Evolutionary conservation across 176 grass and related monocot genomes (phyloP).

Genomic region (Canna indica): DNA sequence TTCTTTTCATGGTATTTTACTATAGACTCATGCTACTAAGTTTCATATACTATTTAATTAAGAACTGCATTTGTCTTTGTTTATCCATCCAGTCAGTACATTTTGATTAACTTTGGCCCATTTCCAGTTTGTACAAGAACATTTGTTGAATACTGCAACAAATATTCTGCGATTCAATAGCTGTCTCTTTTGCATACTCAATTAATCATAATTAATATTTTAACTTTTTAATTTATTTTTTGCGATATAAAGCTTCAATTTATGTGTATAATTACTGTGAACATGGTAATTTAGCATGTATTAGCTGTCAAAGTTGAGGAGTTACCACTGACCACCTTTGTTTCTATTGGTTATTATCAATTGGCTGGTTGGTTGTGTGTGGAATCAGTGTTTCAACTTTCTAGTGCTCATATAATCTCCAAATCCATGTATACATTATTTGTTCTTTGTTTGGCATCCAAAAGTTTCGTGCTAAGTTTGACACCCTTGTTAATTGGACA

Average conservation of each 20-base stretch:
- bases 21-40: not conserved
- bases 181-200: not conserved
- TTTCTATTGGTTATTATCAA: not conserved
- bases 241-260: not conserved
- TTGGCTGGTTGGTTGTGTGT: not conserved
- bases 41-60: no score
- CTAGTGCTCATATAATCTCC: not conserved
- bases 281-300: not conserved
- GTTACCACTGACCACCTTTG: not conserved
- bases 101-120: no score
- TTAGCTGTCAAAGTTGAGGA: not conserved
- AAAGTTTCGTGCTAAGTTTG: no score
- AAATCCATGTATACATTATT: not conserved
- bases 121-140: no score
- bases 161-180: not conserved
- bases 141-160: no score
- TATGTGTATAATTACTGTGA: not conserved
- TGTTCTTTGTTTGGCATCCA: no score
- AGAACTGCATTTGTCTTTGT: no score
- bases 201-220: not conserved
- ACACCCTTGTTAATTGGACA: no score
- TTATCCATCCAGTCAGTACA: no score
- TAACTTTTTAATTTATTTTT: not conserved
- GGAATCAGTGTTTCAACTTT: not conserved
- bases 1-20: constrained; percentile 60